Base-by-base conservation (phyloP, 2,329 filamentous ascomycete species). In the Cladosporium sp. region DNA sequence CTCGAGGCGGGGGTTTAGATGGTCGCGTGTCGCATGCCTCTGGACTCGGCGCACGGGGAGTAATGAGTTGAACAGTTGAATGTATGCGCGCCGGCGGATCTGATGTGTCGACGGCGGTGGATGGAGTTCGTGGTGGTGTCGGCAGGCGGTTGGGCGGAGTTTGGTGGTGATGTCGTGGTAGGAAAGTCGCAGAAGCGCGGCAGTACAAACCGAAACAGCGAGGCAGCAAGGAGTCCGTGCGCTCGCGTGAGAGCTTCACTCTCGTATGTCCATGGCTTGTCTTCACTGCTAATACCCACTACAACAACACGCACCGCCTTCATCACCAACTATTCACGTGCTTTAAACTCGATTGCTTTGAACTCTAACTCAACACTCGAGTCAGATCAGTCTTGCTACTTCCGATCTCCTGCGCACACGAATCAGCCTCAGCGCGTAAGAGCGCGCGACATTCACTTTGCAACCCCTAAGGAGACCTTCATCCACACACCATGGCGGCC, bases 401-500 rank as follows among this genome's bases (percentile, higher is more conserved):
- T n/a, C n/a, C n/a, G n/a, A n/a, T n/a, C n/a, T n/a, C n/a, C 34
- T 20, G 40, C 39, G 39, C 17, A 15, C n/a, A 11, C 32, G 9
- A 27, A 19, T 24, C 38, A 38, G 11, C 20, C 24, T 19, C 19
- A 30, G 32, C 47, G 40, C 38, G 38, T 19, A 17, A 22, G 27
- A 36, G 45, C 45, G 45, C 45, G 45, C 37, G 11, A 11, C 9
- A n/a, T n/a, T 3, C 39, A 24, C 8, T 3, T 13, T 36, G n/a
- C n/a, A 11, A n/a, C 38, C 12, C 37, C 17, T 41, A 41, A 36
- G 27, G 9, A 11, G n/a, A 34, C n/a, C 37, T 7, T 30, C 3
- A 19, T 39, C 11, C 13, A 32, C 37, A 37, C 55, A 73, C 42
- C 53, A 97, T 97, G 92, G 86, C 92, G n/a, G 84, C 89, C 49